These are phyloP conservation scores for Fistulifera solaris DNA, from an alignment of 108 stramenopile genomes.

Conservation along the genomic window DNA sequence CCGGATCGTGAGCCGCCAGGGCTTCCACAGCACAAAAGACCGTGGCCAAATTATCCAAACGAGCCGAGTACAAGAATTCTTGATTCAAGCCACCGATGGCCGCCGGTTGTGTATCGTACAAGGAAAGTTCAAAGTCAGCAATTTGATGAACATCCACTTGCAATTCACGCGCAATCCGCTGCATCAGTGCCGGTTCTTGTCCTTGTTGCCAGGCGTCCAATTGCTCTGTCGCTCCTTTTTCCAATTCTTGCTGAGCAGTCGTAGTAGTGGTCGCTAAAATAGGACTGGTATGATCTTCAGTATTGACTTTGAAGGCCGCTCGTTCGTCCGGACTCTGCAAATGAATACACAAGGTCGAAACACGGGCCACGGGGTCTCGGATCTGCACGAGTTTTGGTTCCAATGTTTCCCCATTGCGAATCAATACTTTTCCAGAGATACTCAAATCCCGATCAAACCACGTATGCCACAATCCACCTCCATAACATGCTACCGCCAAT, in stretches of 20 bases:
- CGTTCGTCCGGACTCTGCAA: slow-evolving; percentile 82
- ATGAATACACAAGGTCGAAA: slow-evolving; percentile 89
- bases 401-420: slow-evolving; percentile 25
- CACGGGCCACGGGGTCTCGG: slow-evolving; percentile 71
- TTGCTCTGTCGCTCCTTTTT: slow-evolving; percentile 38
- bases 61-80: slow-evolving; percentile 88
- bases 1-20: slow-evolving; percentile 24
- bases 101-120: slow-evolving; percentile 92
- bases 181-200: slow-evolving; percentile 79
- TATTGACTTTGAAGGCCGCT: slow-evolving; percentile 65
- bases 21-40: slow-evolving; percentile 70
- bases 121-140: slow-evolving; percentile 88
- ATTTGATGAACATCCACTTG: slow-evolving; percentile 55
- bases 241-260: slow-evolving; percentile 21
- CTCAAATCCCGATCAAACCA: slow-evolving; percentile 78
- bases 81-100: slow-evolving; percentile 76
- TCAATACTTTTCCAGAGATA: slow-evolving; percentile 54
- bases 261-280: slow-evolving; percentile 35
- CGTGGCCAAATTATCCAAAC: slow-evolving; percentile 90
- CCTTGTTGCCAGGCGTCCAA: slow-evolving; percentile 46
- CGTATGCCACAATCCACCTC: slow-evolving; percentile 80
- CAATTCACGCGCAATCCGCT: slow-evolving; percentile 72
- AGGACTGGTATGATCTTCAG: slow-evolving; percentile 83
- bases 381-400: slow-evolving; percentile 55
- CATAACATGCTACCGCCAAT: slow-evolving; percentile 76